phyloP scores from a whole-genome alignment of 225 moss, liverwort and hornwort genomes.

The Asterella californica region DNA sequence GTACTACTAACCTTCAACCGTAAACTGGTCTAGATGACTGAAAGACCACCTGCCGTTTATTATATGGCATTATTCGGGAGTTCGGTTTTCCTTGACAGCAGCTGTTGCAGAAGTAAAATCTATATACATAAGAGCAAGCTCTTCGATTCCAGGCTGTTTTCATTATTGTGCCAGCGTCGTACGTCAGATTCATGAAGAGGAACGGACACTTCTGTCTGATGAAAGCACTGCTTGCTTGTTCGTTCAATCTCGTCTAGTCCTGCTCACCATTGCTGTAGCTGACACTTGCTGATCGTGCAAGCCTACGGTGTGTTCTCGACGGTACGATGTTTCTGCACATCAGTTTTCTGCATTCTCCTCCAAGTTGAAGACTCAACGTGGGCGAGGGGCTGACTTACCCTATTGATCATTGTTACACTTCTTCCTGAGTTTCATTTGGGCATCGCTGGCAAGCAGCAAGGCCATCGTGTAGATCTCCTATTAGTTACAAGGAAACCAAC shows the following conservation, averaged over 20 bases:
- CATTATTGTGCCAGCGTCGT: background rate
- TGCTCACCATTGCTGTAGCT: background rate
- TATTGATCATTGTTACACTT: background rate
- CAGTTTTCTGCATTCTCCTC: background rate
- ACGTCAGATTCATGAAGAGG: background rate
- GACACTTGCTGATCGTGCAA: background rate
- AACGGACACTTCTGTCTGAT: background rate
- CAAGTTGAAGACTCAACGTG: background rate
- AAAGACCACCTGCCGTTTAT: background rate
- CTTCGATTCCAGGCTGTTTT: background rate
- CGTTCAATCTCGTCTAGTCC: background rate
- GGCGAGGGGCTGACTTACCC: background rate
- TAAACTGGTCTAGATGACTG: background rate
- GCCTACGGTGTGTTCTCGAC: background rate
- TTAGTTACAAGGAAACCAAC: too few relatives aligned
- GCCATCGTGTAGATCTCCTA: too few relatives aligned
- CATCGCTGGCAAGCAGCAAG: background rate
- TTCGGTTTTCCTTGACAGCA: background rate
- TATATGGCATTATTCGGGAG: background rate
- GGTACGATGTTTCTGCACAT: background rate
- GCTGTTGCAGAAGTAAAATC: background rate
- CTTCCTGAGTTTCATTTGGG: background rate
- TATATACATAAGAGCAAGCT: background rate
- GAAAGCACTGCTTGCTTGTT: background rate
- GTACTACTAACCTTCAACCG: background rate